A percentile compares a stretch with the other conserved stretches of the same genome.
Conservation (phyloP, 352 stramenopile species). For the Phytophthora podocarpi region DNA sequence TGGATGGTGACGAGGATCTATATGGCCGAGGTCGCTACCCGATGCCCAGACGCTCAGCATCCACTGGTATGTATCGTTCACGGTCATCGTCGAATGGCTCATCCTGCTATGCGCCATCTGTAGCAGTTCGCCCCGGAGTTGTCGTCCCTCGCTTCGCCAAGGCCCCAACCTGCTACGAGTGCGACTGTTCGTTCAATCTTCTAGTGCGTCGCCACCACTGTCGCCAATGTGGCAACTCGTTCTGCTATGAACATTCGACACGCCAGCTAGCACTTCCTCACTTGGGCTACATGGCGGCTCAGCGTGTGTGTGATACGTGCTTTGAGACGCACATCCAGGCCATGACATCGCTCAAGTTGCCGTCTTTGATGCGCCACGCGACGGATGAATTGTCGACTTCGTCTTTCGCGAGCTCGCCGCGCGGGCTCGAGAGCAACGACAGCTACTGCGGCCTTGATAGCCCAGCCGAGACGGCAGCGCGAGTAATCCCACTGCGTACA, state of each 20-base stretch:
- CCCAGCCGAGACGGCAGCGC: conserved; percentile 15
- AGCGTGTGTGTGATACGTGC: conserved; percentile 87
- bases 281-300: conserved; percentile 72
- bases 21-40: conserved; percentile 24
- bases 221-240: conserved; percentile 82
- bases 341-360: conserved; percentile 42
- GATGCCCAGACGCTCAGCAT: conserved; percentile 41
- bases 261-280: conserved; percentile 66
- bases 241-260: conserved; percentile 87
- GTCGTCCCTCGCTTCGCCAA: conserved; percentile 75
- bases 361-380: conserved; percentile 33
- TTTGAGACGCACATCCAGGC: conserved; percentile 67
- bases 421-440: conserved; percentile 35
- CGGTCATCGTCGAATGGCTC: conserved; percentile 42
- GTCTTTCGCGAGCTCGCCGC: conserved; percentile 39
- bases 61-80: conserved; percentile 38
- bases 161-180: conserved; percentile 66
- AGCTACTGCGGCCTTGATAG: conserved; percentile 38
- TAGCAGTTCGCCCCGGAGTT: conserved; percentile 27
- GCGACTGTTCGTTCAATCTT: conserved; percentile 71
- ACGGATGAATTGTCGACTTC: conserved; percentile 44
- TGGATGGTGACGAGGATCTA: conserved; percentile 32
- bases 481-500: conserved; percentile 32
- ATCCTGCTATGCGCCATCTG: conserved; percentile 30
- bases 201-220: conserved; percentile 84